Evolutionary conservation across 192 early-diverging fungal species (phyloP), one percentile per base, ranked within the genome.

Genomic region (Paraglomus brasilianum): DNA sequence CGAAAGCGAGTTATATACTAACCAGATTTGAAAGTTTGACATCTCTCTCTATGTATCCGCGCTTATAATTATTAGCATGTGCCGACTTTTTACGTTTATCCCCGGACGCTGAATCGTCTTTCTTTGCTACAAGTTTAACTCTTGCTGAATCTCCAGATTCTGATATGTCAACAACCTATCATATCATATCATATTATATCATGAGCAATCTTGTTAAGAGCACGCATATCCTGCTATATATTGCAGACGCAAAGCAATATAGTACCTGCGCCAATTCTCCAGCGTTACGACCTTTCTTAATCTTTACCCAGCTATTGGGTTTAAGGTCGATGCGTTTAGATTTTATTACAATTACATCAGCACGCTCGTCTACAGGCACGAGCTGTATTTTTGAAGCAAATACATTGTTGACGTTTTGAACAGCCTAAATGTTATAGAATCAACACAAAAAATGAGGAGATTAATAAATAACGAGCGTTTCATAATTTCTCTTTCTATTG

Each of bases 291-390:
- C 95, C 97, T 67, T 90, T 87, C 70, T 90, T 91, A 47, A 97
- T 85, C 44, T 94, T 85, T 36, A 94, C 92, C 95, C 95, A 99
- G 7, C 84, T 75, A 13, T 89, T 89, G 10, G 77, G 72, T 46
- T 87, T 80, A 30, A 94, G 66, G 4, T 92, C 85, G 0, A 79
- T 64, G 49, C 83, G 78, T 51, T 85, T 86, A 60, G 82, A 74
- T 72, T 88, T 87, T 67, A 96, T 87, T 43, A 81, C 87, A 45
- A 99, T 85, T 42, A 90, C 89, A 56, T 94, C 92, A 2, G 90
- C 87, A 94, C 96, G 96, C 61, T 99, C 94, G 19, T 87, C 82
- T 51, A 97, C 87, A 7, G 92, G 93, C 48, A 99, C 93, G 17
- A 99, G 83, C 41, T 81, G 87, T 47, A 95, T 67, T 49, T 82